Conservation (phyloP, 495 filamentous ascomycete species). For the Cercophora samala region DNA sequence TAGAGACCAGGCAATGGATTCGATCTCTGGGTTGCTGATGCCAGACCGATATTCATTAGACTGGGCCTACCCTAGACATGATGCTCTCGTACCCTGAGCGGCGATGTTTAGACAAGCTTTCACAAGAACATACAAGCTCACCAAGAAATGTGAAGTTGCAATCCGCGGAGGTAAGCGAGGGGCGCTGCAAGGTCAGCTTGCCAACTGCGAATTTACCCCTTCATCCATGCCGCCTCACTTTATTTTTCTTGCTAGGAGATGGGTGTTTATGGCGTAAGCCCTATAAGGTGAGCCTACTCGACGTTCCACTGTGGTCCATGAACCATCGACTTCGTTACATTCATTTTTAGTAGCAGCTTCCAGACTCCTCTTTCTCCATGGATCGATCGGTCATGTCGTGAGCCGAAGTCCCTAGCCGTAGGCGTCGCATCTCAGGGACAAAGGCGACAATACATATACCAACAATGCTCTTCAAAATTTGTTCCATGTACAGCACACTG, state of each 20-base stretch:
- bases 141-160: background rate
- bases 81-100: no score
- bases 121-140: conserved; percentile 1
- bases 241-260: conserved; percentile 23
- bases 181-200: conserved; percentile 8
- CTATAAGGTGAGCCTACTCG: conserved; percentile 25
- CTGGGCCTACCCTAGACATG: no score
- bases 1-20: no score
- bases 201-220: conserved; percentile 32
- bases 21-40: no score
- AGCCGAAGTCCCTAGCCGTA: conserved; percentile 11
- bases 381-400: background rate
- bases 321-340: conserved; percentile 1
- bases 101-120: background rate
- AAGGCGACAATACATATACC: background rate
- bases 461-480: background rate
- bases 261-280: conserved; percentile 29
- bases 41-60: no score
- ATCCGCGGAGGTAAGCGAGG: background rate
- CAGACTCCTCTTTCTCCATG: background rate
- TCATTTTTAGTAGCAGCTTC: background rate
- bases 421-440: background rate
- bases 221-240: conserved; percentile 27
- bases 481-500: background rate
- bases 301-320: conserved; percentile 17